Conservation (phyloP, 805 yeast genomes). For the Candida verbasci region DNA sequence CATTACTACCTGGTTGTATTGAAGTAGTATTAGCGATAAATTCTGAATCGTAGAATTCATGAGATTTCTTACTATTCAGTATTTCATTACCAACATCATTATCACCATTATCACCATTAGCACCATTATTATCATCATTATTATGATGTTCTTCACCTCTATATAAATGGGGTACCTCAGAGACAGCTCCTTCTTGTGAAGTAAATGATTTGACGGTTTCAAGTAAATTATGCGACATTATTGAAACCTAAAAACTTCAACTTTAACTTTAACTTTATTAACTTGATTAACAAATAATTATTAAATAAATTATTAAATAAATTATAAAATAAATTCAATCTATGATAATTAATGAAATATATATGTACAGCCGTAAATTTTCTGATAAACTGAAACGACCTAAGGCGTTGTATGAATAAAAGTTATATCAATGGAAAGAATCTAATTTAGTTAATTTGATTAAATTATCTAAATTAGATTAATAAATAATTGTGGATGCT, state of each 20-base stretch:
- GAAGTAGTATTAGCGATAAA: not conserved
- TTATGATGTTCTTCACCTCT: too few species aligned
- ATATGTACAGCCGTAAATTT: too few species aligned
- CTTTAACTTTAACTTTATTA: not conserved
- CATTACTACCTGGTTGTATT: not conserved
- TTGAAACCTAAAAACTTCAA: too few species aligned
- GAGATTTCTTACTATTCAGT: conserved; percentile 10
- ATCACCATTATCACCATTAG: too few species aligned
- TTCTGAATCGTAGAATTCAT: conserved; percentile 13
- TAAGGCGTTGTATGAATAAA: too few species aligned
- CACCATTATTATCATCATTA: too few species aligned
- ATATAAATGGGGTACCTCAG: conserved; percentile 19
- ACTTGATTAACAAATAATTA: not conserved
- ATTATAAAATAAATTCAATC: too few species aligned
- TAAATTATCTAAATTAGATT: too few species aligned
- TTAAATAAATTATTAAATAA: not conserved
- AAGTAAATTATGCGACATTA: conserved; percentile 10
- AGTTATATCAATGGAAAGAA: too few species aligned
- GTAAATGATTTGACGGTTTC: conserved; percentile 7
- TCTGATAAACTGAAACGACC: too few species aligned
- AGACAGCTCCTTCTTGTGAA: conserved; percentile 12
- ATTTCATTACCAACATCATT: not conserved
- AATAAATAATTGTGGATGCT: conserved; percentile 2
- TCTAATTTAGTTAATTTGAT: too few species aligned
- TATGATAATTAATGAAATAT: too few species aligned